Base-by-base conservation (phyloP, 2,329 filamentous ascomycete genomes). In the Apiospora koreana region DNA sequence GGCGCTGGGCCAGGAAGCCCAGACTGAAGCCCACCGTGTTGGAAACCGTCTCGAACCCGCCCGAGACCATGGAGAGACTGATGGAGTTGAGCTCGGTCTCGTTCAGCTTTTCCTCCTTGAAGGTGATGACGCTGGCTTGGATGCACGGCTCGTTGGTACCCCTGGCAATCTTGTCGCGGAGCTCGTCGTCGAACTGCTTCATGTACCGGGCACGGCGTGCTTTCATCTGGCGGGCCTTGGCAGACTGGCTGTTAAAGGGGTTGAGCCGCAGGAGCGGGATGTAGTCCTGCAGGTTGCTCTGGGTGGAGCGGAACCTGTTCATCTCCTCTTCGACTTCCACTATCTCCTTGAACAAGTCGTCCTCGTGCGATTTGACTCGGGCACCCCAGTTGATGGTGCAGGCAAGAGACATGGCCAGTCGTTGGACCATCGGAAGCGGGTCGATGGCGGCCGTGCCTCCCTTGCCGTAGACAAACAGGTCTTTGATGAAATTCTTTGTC, bases 401-500 rank as follows among this genome's bases (percentile, higher is more conserved):
- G 0, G 88, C 86, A 3, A 92, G 81, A n/a, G 87, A 90, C 3
- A 92, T 79, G 16, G 85, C 87, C 0, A 92, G 83, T 0, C 90
- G 86, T 74, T 92, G 90, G 64, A 92, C 91, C 86, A 91, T 89
- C 0, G 89, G 88, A 88, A 91, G 89, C 0, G 90, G 89, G 69
- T 92, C 88, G 0, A 92, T 85, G 0, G 87, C 83, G 1, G 80
- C 80, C 0, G 80, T 79, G 0, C 90, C 90, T 1, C 82, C 83
- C 8, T 86, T 80, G 3, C 90, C 90, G 71, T 90, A 87, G 25
- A 84, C 83, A 70, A 88, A 82, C 0, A 90, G 84, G 71, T 92
- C 91, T 62, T 85, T 84, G 66, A 92, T 81, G 68, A 92, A 92
- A 68, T 89, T 87, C 25, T 86, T 86, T 1, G 88, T 88, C 78